phyloP scores from a whole-genome alignment of 257 asterid species.

The Solanum sitiens region DNA sequence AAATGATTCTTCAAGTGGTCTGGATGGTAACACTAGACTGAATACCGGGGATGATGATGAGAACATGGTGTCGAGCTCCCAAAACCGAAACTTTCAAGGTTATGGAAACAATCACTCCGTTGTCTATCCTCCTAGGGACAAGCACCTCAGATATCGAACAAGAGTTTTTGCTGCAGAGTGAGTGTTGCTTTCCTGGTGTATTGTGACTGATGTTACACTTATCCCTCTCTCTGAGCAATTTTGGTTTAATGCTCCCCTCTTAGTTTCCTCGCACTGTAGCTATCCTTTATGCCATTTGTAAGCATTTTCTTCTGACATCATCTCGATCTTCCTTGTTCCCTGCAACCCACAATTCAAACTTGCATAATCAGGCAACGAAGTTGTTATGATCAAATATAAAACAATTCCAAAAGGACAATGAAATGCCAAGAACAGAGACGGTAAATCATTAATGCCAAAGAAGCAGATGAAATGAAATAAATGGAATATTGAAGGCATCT shows the following conservation, averaged over 20 bases:
- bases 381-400: background rate
- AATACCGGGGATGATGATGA: slow-evolving; percentile 71
- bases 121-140: slow-evolving; percentile 52
- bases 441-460: background rate
- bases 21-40: slow-evolving; percentile 42
- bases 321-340: background rate
- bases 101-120: slow-evolving; percentile 33
- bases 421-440: background rate
- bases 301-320: background rate
- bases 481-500: background rate
- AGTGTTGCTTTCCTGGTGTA: slow-evolving; percentile 10
- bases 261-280: background rate
- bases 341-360: background rate
- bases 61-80: slow-evolving; percentile 82
- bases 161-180: slow-evolving; percentile 99
- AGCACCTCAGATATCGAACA: slow-evolving; percentile 96
- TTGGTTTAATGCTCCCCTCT: background rate
- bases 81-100: slow-evolving; percentile 22
- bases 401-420: background rate
- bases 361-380: background rate
- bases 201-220: background rate
- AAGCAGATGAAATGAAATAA: background rate
- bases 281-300: background rate
- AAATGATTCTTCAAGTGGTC: slow-evolving; percentile 52
- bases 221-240: background rate